Evolutionary conservation across 2,329 filamentous ascomycete genomes (phyloP).

Genomic region (Plectosphaerella sp.): DNA sequence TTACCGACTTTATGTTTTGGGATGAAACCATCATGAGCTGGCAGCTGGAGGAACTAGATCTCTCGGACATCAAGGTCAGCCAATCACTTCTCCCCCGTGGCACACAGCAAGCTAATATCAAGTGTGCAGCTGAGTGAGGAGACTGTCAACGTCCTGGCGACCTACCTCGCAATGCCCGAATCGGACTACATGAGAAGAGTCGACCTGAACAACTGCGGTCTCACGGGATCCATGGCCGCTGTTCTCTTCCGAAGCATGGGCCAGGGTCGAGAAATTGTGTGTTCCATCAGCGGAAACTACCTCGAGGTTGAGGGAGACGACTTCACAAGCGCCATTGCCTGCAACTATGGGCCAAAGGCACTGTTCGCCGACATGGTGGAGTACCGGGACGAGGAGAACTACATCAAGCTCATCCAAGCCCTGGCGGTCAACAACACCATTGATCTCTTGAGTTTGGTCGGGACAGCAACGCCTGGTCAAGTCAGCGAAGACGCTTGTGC

Average conservation of each 20-base stretch:
- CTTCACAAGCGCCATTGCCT: constrained; percentile 41
- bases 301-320: constrained; percentile 48
- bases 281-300: constrained; percentile 47
- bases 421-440: constrained; percentile 46
- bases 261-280: constrained; percentile 38
- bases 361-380: constrained; percentile 55
- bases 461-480: constrained; percentile 45
- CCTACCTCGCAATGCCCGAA: constrained; percentile 36
- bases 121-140: constrained; percentile 39
- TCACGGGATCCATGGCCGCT: constrained; percentile 45
- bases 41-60: constrained; percentile 48
- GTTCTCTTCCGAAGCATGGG: constrained; percentile 48
- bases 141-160: constrained; percentile 40
- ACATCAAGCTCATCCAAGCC: constrained; percentile 44
- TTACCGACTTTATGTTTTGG: constrained; percentile 41
- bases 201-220: constrained; percentile 46
- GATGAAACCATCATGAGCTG: constrained; percentile 36
- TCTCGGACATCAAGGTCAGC: constrained; percentile 49
- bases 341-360: constrained; percentile 42
- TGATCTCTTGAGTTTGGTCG: constrained; percentile 47
- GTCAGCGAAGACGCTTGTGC: constrained; percentile 41
- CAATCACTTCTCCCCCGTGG: not conserved
- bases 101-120: not conserved
- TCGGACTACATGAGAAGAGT: constrained; percentile 38
- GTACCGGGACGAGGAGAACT: constrained; percentile 46